A percentile compares a stretch with the other conserved stretches of the same genome.
These are phyloP conservation scores for Berkeleyomyces basicola DNA, from an alignment of 2,329 filamentous ascomycete species.

Conservation along the genomic window DNA sequence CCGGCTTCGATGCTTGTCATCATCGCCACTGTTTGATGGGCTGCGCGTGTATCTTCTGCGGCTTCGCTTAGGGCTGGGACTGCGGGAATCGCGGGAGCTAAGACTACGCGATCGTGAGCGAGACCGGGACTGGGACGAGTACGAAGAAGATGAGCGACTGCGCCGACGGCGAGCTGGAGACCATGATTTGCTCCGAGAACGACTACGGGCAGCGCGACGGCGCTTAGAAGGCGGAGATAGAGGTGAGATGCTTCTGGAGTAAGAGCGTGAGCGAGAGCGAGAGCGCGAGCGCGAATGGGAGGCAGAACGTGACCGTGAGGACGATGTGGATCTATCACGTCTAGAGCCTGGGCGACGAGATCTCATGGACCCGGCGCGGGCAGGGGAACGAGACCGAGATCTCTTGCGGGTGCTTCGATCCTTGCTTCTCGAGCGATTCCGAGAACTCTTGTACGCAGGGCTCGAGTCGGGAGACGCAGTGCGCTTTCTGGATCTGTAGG, in stretches of 20 bases:
- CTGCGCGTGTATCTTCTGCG: constrained; percentile 10
- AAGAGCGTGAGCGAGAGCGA: constrained; percentile 16
- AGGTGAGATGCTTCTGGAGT: constrained; percentile 14
- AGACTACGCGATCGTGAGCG: constrained; percentile 15
- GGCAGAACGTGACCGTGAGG: constrained; percentile 16
- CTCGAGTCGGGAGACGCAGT: constrained; percentile 17
- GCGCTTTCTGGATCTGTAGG: constrained; percentile 18
- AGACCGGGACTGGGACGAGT: constrained; percentile 6
- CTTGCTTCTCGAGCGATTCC: constrained; percentile 35
- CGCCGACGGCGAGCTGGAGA: constrained; percentile 5
- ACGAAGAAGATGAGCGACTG: constrained; percentile 1
- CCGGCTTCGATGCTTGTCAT: constrained; percentile 16
- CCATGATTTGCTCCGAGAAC: not conserved
- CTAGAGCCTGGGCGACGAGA: constrained; percentile 25
- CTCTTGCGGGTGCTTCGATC: constrained; percentile 29
- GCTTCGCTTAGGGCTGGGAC: constrained; percentile 4
- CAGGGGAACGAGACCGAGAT: constrained; percentile 23
- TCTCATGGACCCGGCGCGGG: constrained; percentile 20
- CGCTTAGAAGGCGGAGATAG: constrained; percentile 12
- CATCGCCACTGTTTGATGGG: constrained; percentile 7
- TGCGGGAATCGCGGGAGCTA: constrained; percentile 4
- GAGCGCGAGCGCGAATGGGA: constrained; percentile 18
- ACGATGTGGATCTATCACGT: constrained; percentile 26
- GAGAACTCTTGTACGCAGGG: constrained; percentile 22
- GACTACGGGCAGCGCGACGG: constrained; percentile 6